phyloP scores from a whole-genome alignment of 352 stramenopile genomes.

The Pythium aquatile region DNA sequence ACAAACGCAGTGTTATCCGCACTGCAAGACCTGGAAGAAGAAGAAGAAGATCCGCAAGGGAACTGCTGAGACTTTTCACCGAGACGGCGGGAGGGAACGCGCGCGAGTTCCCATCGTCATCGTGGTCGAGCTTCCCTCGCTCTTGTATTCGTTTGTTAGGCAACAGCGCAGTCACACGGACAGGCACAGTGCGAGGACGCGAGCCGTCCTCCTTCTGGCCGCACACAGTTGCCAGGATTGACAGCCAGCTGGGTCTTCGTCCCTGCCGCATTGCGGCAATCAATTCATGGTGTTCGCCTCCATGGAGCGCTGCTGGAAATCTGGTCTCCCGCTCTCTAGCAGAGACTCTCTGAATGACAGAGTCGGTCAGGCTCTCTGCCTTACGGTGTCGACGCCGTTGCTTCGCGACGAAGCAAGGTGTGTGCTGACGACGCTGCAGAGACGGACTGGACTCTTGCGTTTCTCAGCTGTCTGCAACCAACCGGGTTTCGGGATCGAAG shows the following conservation, averaged over 20 bases:
- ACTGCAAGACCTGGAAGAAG: too few relatives aligned
- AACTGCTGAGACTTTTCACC: too few relatives aligned
- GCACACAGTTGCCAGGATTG: neutral
- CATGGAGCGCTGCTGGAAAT: neutral
- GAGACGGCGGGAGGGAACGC: too few relatives aligned
- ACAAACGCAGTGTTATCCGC: too few relatives aligned
- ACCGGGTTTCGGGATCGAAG: neutral
- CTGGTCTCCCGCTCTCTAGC: slow-evolving; percentile 1
- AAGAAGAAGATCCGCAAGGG: too few relatives aligned
- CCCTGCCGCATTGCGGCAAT: too few relatives aligned
- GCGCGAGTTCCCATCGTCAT: too few relatives aligned
- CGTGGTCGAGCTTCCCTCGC: too few relatives aligned
- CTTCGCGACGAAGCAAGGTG: neutral
- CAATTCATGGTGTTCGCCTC: too few relatives aligned
- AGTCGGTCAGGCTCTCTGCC: neutral
- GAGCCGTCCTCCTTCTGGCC: neutral
- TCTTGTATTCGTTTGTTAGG: too few relatives aligned
- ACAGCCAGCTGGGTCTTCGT: neutral
- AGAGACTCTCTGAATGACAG: too few relatives aligned
- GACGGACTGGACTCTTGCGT: neutral
- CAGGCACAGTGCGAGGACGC: neutral
- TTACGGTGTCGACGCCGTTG: neutral
- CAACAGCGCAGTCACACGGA: neutral
- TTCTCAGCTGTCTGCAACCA: neutral
- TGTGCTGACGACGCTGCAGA: neutral